Conservation (phyloP, 2,329 filamentous ascomycete species). For the Ophiocordyceps sinensis region DNA sequence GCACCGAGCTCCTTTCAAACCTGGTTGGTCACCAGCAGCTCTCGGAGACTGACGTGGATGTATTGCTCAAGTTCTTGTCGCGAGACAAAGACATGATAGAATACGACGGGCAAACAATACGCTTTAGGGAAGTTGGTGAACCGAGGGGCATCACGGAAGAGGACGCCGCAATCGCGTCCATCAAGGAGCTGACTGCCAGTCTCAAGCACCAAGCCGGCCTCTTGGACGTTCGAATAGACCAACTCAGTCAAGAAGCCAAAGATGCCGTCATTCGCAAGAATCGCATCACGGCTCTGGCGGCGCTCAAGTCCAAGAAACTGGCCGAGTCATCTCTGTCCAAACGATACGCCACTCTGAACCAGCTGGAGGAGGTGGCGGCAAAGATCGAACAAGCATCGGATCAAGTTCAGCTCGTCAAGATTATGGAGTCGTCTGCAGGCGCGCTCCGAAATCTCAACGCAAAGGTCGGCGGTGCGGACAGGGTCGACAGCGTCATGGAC, state of each 20-base stretch:
- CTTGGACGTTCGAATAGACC: slow-evolving; percentile 51
- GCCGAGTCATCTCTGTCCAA: slow-evolving; percentile 60
- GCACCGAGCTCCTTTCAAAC: slow-evolving; percentile 37
- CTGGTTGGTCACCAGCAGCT: slow-evolving; percentile 35
- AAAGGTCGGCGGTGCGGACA: slow-evolving; percentile 61
- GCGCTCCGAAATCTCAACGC: slow-evolving; percentile 62
- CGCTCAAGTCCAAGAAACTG: slow-evolving; percentile 70
- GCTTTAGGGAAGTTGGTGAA: slow-evolving; percentile 47
- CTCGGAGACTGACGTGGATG: slow-evolving; percentile 50
- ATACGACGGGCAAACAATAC: slow-evolving; percentile 56
- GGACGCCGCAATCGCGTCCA: slow-evolving; percentile 68
- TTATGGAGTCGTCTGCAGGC: slow-evolving; percentile 65
- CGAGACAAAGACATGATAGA: slow-evolving; percentile 47
- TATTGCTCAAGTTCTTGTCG: slow-evolving; percentile 55
- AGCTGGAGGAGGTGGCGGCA: slow-evolving; percentile 71
- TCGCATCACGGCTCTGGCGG: slow-evolving; percentile 57
- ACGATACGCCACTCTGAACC: slow-evolving; percentile 57
- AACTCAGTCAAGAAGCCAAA: slow-evolving; percentile 50
- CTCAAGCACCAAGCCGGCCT: slow-evolving; percentile 58
- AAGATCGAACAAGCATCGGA: slow-evolving; percentile 76
- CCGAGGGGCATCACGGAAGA: slow-evolving; percentile 50
- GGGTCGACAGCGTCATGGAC: slow-evolving; percentile 63
- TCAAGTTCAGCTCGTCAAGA: slow-evolving; percentile 68
- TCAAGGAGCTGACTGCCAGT: slow-evolving; percentile 65
- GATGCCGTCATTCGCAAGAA: slow-evolving; percentile 61